A percentile compares a stretch with the other conserved stretches of the same genome.
Evolutionary conservation across 2,329 filamentous ascomycete species (phyloP).

Genomic region (Exserohilum turcica): DNA sequence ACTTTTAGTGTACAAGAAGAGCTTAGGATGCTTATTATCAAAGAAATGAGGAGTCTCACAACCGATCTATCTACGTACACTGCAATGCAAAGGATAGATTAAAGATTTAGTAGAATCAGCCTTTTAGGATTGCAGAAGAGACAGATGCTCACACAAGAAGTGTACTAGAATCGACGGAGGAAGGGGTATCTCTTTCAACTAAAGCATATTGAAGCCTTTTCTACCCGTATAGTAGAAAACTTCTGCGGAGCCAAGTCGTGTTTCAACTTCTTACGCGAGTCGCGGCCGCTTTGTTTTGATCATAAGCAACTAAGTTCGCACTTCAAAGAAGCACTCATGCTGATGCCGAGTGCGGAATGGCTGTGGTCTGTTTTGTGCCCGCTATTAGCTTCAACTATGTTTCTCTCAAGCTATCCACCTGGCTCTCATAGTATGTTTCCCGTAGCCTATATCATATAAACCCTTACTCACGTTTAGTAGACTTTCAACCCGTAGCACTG

Average conservation of each 20-base stretch:
- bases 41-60: background rate
- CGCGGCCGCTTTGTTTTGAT: background rate
- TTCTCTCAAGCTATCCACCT: background rate
- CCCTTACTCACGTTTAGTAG: background rate
- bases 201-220: background rate
- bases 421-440: background rate
- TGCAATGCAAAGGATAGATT: background rate
- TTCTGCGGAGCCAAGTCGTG: background rate
- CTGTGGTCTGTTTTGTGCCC: background rate
- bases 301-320: background rate
- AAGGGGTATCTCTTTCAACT: background rate
- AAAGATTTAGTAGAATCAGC: background rate
- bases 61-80: background rate
- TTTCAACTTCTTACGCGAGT: background rate
- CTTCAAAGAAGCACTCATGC: background rate
- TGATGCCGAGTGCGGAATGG: background rate
- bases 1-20: background rate
- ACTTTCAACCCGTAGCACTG: background rate
- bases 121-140: background rate
- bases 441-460: background rate
- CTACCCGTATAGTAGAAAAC: background rate
- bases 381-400: background rate
- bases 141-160: background rate
- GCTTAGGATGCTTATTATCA: background rate
- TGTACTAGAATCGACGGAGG: background rate